Percentiles rank a stretch among this genome's conserved stretches.
Evolutionary conservation across 495 filamentous ascomycete species (phyloP).

Genomic region (Lophiotrema nucula): DNA sequence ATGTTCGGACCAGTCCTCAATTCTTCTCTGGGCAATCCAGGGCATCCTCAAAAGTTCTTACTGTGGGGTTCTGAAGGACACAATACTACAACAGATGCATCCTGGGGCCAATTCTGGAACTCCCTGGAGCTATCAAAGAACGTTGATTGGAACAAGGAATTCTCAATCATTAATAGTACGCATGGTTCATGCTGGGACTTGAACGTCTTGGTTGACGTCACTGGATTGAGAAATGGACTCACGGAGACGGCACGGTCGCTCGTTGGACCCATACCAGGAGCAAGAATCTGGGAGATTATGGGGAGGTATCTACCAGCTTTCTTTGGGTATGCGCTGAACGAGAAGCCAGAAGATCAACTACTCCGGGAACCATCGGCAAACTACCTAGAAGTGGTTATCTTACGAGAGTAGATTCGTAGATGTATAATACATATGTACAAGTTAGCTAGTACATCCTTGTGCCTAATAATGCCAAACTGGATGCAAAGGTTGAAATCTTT

Average conservation of each 20-base stretch:
- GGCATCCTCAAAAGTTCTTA: neutral
- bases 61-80: conserved; percentile 2
- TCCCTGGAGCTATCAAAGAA: neutral
- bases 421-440: too few species aligned
- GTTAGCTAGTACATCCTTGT: too few species aligned
- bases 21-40: neutral
- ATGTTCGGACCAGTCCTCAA: conserved; percentile 15
- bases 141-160: conserved; percentile 5
- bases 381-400: neutral
- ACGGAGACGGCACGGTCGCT: neutral
- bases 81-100: neutral
- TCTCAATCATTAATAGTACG: neutral
- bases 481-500: too few species aligned
- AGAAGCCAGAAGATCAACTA: neutral
- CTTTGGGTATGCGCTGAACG: neutral
- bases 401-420: neutral
- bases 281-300: neutral
- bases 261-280: neutral
- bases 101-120: conserved; percentile 5
- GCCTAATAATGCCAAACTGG: too few species aligned
- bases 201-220: neutral
- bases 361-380: neutral
- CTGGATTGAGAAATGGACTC: neutral
- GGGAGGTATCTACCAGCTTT: conserved; percentile 5
- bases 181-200: conserved; percentile 12